Base-by-base conservation (phyloP, 768 basidiomycete species). In the Antrodiella citrinella region DNA sequence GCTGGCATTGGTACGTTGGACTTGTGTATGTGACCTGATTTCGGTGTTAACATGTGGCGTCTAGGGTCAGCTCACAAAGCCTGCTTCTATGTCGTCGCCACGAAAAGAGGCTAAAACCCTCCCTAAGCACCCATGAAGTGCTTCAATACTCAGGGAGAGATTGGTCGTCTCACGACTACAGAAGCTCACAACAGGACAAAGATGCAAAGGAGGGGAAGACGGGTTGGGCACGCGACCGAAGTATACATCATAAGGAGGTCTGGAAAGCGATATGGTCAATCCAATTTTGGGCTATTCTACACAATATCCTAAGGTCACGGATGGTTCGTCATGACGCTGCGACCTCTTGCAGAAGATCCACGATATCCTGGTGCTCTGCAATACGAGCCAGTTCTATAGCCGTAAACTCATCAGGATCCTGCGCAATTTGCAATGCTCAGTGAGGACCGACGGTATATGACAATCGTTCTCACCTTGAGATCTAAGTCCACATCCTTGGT, bases 351-450 rank as follows among this genome's bases (percentile, higher is more conserved):
- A 70, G 54, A 53, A 74, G 56, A 30, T 66, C 56, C 38, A 74
- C 74, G 50, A 89, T 73, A 0, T 77, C 73, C 20, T 72, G 67
- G 56, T 82, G 77, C 18, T 77, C 78, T 12, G 82, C 76, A 39
- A 79, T 68, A 23, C 64, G 62, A 44, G 86, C 86, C 51, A 89
- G 63, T 50, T 84, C 77, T n/a, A 63, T 50, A 2, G 81, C 77
- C 2, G 78, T 77, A 50, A 81, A 68, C 22, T 73, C 81, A 58
- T 89, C 86, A 24, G 77, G 67, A 60, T 89, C 86, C 86, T 89
- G 59, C 22, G 26, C 21, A 23, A 53, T 7, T 57, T 47, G 48
- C 43, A 49, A 47, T 22, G 42, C 26, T 47, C 10, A 26, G 20
- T n/a, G 35, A 23, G 9, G 26, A 24, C n/a, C n/a, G n/a, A n/a